Base-by-base conservation (phyloP, 805 yeast species). In the Candida ulmi region DNA sequence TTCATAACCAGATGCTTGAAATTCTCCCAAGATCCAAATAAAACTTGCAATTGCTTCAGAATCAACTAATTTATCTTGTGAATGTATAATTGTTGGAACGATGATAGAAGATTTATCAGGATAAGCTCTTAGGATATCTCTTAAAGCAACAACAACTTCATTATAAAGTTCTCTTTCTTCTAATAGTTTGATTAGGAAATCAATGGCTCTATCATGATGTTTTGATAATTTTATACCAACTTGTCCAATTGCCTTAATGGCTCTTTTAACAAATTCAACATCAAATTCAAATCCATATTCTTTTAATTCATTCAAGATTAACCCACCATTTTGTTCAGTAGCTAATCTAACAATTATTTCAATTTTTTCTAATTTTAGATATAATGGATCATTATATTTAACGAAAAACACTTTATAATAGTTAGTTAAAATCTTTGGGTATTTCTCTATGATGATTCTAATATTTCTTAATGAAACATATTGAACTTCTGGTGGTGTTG, bases 401-500 rank as follows among this genome's bases (percentile, higher is more conserved):
- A 91, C 80, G 69, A 86, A 91, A 54, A 93, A 93, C 8, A 90
- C 93, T 49, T 95, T 76, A 52, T 88, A 66, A 57, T 91, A 96
- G 47, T 79, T 78, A 15, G 83, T 69, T 43, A 91, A 68, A 17
- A 91, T 69, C 36, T 71, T 72, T 5, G 99, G 98, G 60, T 86
- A 88, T 60, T 85, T 85, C 56, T 90, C 96, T 46, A 91, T 70
- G 34, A 91, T 80, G 51, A 91, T 83, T 59, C 96, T 74, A 44
- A 93, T 88, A 61, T 93, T 93, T 58, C 88, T 83, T 53, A 91
- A 69, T 1, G 96, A 93, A 34, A 91, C 96, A 54, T 83, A 91
- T 63, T 93, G 98, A 35, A 95, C 86, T 61, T 93, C 99, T 2
- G 96, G 95, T 11, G 95, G 85, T 8, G 88, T 80, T 8, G 91